Conservation (phyloP, 257 asterid genomes). For the Ilex asprella region DNA sequence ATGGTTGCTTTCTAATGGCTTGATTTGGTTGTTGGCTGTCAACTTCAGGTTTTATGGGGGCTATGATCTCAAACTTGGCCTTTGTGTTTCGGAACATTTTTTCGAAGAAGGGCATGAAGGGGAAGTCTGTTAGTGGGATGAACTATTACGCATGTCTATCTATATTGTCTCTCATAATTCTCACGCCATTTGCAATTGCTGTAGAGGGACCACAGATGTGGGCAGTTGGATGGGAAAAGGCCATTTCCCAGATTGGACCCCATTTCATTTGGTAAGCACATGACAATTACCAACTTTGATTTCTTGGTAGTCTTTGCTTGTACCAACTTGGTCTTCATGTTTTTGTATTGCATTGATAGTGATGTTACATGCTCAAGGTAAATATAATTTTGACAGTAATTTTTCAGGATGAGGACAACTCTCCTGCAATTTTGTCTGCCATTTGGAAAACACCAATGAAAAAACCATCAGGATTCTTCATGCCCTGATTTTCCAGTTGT, state of each 20-base stretch:
- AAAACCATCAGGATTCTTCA: no score
- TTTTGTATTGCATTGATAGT: not conserved
- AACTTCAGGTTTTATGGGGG: slow-evolving; percentile 92
- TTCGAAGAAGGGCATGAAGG: slow-evolving; percentile 98
- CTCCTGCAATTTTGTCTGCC: no score
- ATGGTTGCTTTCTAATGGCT: slow-evolving; percentile 23
- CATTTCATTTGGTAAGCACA: slow-evolving; percentile 73
- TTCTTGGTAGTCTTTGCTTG: slow-evolving; percentile 6
- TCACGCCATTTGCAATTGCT: slow-evolving; percentile 93
- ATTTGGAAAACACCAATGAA: no score
- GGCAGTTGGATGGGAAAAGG: slow-evolving; percentile 66
- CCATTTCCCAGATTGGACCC: slow-evolving; percentile 73
- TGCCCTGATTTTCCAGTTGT: no score
- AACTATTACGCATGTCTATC: slow-evolving; percentile 95
- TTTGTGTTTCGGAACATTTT: slow-evolving; percentile 94
- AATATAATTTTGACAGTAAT: not conserved
- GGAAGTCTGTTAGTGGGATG: slow-evolving; percentile 94
- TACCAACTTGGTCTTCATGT: slow-evolving; percentile 9
- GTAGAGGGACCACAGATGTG: slow-evolving; percentile 98
- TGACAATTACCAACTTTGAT: slow-evolving; percentile 15
- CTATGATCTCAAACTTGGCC: slow-evolving; percentile 96
- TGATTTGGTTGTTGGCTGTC: slow-evolving; percentile 38
- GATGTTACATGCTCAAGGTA: not conserved
- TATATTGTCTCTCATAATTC: slow-evolving; percentile 68
- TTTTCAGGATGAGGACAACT: no score